Percentiles rank a stretch among this genome's conserved stretches.
These are phyloP conservation scores for Globisporangium polare DNA, from an alignment of 352 stramenopile species.

Conservation along the genomic window DNA sequence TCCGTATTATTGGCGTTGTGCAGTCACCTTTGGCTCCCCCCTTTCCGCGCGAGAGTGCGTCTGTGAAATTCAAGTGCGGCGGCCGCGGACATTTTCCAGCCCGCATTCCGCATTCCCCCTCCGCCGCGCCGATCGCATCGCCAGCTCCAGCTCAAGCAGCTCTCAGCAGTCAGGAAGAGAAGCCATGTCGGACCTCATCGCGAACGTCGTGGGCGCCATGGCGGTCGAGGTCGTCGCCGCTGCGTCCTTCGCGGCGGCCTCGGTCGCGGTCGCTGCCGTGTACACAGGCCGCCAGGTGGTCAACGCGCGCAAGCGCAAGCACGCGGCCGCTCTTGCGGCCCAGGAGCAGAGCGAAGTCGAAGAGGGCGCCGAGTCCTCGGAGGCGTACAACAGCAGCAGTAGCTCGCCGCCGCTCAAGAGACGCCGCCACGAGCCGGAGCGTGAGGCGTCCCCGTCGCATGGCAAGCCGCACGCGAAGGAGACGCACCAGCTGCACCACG, in stretches of 20 bases:
- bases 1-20: background rate
- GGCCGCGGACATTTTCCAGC: background rate
- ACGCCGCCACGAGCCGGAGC: slow-evolving; percentile 20
- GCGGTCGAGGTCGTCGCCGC: slow-evolving; percentile 47
- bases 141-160: background rate
- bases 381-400: background rate
- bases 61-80: slow-evolving; percentile 10
- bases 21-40: background rate
- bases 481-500: slow-evolving; percentile 8
- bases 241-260: slow-evolving; percentile 41
- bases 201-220: slow-evolving; percentile 30
- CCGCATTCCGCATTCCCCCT: slow-evolving; percentile 12
- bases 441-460: background rate
- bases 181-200: slow-evolving; percentile 18
- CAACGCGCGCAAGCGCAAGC: slow-evolving; percentile 27
- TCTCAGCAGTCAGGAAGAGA: background rate
- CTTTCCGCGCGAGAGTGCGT: background rate
- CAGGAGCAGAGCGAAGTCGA: slow-evolving; percentile 3
- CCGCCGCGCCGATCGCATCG: background rate
- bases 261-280: slow-evolving; percentile 29
- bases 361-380: background rate
- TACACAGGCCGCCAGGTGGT: slow-evolving; percentile 15
- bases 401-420: slow-evolving; percentile 29
- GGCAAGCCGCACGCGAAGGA: background rate
- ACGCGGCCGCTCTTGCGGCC: slow-evolving; percentile 2